Evolutionary conservation across 257 asterid genomes (phyloP).

Genomic region (Ballota nigra): DNA sequence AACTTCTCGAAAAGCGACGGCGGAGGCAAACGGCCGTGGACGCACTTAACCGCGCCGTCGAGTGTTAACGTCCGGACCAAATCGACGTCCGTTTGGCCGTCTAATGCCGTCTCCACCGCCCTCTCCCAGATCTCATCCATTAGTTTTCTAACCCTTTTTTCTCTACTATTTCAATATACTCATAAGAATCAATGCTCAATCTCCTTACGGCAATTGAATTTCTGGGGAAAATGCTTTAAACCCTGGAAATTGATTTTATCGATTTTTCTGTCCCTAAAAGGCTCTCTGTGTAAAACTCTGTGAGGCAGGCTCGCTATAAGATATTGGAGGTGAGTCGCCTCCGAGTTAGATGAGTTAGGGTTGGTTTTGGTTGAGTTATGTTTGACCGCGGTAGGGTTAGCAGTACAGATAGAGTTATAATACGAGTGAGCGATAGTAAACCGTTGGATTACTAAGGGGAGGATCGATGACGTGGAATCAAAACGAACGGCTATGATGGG

Average conservation of each 20-base stretch:
- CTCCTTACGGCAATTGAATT: not conserved
- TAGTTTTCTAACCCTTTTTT: conserved; percentile 11
- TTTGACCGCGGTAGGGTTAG: conserved; percentile 43
- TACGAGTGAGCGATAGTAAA: conserved; percentile 9
- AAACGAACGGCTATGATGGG: conserved; percentile 41
- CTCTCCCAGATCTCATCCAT: conserved; percentile 99
- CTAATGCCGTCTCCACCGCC: conserved; percentile 86
- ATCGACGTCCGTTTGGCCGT: conserved; percentile 74
- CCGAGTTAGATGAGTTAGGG: conserved; percentile 61
- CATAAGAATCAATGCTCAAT: not conserved
- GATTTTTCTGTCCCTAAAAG: conserved; percentile 36
- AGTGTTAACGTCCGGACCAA: conserved; percentile 72
- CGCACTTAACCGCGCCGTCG: conserved; percentile 93
- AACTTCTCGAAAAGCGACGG: conserved; percentile 91
- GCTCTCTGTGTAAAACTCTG: not conserved
- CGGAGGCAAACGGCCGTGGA: conserved; percentile 86
- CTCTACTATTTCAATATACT: conserved; percentile 13
- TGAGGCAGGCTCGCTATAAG: conserved; percentile 36
- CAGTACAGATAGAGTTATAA: conserved; percentile 17
- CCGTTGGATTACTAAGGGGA: conserved; percentile 35
- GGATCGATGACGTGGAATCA: conserved; percentile 68
- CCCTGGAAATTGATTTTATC: conserved; percentile 19
- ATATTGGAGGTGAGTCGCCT: conserved; percentile 54
- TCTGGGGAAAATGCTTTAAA: conserved; percentile 18
- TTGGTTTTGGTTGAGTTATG: conserved; percentile 49